Evolutionary conservation across 257 asterid species (phyloP), one percentile per base, ranked within the genome.

Genomic region (Solanum dulcamara): DNA sequence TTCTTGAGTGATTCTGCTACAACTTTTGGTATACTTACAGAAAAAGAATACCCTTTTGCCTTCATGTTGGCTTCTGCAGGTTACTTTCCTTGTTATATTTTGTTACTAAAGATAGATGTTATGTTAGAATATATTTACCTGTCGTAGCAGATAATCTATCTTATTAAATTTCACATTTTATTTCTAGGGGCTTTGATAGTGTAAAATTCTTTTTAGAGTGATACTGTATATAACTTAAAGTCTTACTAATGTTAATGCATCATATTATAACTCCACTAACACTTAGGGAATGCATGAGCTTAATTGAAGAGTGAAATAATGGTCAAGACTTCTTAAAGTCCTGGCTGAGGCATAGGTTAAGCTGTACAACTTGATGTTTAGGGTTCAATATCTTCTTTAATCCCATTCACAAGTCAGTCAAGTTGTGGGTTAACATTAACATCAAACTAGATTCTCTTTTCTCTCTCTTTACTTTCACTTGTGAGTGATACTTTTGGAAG

Each of bases 61-160:
- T 95, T 90, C 93, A 94, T 95, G 98, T 87, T 95, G 44, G 98
- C 98, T 0, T 89, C 91, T 10, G 87, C 92, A 0, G 98, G 98
- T 0, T 95, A 91, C 80, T 88, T 91, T 50, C 84, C 13, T 13
- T 28, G 32, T 66, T 32, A 32, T 1, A 1, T 67, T 28, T 30
- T 6, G 70, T 28, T 28, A 64, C 38, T 35, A 33, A 33, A 68
- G 3, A 68, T 17, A 7, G 44, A 70, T 38, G 30, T 22, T 71
- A 35, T 18, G 60, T 18, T 8, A 68, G 51, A 9, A 64, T 64
- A 64, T 15, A 66, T 5, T 30, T 60, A 24, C 7, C 4, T 1
- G 14, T 33, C 1, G 4, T 68, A 68, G 15, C 14, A 8, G 26
- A 9, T 4, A 35, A 70, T 20, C 4, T 68, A 8, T 33, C 77